phyloP scores from a whole-genome alignment of 306 rosid genomes.

The Prunus mume region DNA sequence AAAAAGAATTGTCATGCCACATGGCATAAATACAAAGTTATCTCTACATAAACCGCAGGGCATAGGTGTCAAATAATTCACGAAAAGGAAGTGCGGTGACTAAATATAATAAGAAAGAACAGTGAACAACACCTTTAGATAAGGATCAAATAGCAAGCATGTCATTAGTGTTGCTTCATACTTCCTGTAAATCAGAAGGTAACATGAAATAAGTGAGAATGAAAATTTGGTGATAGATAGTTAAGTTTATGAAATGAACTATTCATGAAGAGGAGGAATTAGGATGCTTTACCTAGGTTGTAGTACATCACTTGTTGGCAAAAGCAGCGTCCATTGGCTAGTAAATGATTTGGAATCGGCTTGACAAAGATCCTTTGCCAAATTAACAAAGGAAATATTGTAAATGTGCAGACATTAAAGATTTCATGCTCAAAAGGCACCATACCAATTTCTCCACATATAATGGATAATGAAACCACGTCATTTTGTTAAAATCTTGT shows the following conservation, averaged over 20 bases:
- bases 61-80: background rate
- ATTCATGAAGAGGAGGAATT: slow-evolving; percentile 1
- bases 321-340: slow-evolving; percentile 80
- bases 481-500: background rate
- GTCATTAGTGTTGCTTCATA: slow-evolving; percentile 86
- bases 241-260: background rate
- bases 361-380: slow-evolving; percentile 86
- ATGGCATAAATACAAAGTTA: background rate
- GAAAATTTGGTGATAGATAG: background rate
- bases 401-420: background rate
- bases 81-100: slow-evolving; percentile 11
- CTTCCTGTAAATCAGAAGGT: slow-evolving; percentile 50
- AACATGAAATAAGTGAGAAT: slow-evolving; percentile 10
- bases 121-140: slow-evolving; percentile 59
- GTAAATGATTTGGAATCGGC: slow-evolving; percentile 83
- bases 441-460: background rate
- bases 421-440: background rate
- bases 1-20: background rate
- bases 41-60: background rate
- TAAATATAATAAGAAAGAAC: slow-evolving; percentile 16
- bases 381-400: slow-evolving; percentile 1
- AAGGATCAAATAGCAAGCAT: slow-evolving; percentile 85
- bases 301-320: slow-evolving; percentile 81
- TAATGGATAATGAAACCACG: background rate
- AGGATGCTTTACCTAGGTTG: slow-evolving; percentile 59